phyloP scores from a whole-genome alignment of 768 basidiomycete genomes.

The Russula compacta region DNA sequence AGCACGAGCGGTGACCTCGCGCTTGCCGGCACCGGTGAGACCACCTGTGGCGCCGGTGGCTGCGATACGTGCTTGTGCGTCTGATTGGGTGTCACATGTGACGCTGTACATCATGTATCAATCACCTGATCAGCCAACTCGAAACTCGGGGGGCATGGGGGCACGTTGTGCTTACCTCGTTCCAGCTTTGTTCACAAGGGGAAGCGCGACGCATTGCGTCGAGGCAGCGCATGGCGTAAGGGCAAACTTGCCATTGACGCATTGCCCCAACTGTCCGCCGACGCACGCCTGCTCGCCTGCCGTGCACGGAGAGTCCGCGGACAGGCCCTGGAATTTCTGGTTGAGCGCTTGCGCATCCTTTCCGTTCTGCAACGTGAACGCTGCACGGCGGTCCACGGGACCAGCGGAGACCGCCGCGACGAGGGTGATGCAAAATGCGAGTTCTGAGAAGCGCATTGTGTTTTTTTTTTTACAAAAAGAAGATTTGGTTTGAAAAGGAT shows the following conservation, averaged over 20 bases:
- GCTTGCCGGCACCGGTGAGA: slow-evolving; percentile 16
- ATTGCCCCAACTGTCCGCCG: slow-evolving; percentile 18
- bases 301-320: slow-evolving; percentile 27
- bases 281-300: slow-evolving; percentile 25
- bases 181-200: slow-evolving; percentile 26
- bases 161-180: slow-evolving; percentile 21
- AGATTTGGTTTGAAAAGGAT: background rate
- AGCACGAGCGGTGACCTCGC: background rate
- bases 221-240: slow-evolving; percentile 9
- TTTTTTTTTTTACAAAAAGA: background rate
- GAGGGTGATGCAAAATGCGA: background rate
- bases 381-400: slow-evolving; percentile 15
- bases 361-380: slow-evolving; percentile 21
- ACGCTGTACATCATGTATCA: slow-evolving; percentile 14
- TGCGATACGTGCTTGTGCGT: slow-evolving; percentile 22
- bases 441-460: slow-evolving; percentile 9
- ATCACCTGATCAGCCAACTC: too few relatives aligned
- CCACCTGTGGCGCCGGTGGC: slow-evolving; percentile 24
- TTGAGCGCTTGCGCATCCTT: slow-evolving; percentile 24
- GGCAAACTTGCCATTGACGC: slow-evolving; percentile 19
- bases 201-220: slow-evolving; percentile 23
- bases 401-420: slow-evolving; percentile 8
- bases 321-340: slow-evolving; percentile 17
- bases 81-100: slow-evolving; percentile 23
- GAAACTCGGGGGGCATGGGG: too few relatives aligned